Base-by-base conservation (phyloP, 805 yeast species). In the Teunomyces lycoperdinae region DNA sequence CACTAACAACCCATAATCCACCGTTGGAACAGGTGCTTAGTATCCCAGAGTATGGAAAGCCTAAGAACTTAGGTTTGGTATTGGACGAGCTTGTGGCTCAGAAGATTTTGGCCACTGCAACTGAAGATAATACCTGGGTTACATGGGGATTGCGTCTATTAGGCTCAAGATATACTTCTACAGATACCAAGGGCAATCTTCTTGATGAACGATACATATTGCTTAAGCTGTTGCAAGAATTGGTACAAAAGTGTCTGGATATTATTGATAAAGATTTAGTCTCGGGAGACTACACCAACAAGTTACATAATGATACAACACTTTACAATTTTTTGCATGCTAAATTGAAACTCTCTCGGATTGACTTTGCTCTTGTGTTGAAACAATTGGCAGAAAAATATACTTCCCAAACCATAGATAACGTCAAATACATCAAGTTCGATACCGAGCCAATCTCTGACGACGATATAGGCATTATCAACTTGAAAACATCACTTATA, bases 21-120 rank as follows among this genome's bases (percentile, higher is more conserved):
- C 41, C 50, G 13, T 45, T 65, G 28, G 40, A 46, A 1, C 55
- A 51, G 14, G 44, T 39, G 8, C 53, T 72, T 31, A 47, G 62
- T 5, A 46, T 68, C 11, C 67, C 71, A 0, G 47, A 52, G 0
- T 61, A 59, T 43, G 76, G 75, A 3, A 55, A 56, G 33, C 76
- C 77, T 2, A 52, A 57, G 38, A 48, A 63, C 13, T 46, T 72
- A 3, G 58, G 53, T 2, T 32, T 47, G 11, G 58, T 69, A 1
- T 43, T 72, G 20, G 42, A 60, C 6, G 67, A 63, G 34, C 57
- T 70, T 34, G 58, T 67, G 1, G 39, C 14, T 4, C 30, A 50
- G 13, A 53, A 53, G 30, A 36, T 43, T 2, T 44, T 67, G 9
- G 43, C 67, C 0, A 67, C 70, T 0, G 51, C 49, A 10, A 50